Evolutionary conservation across 352 stramenopile genomes (phyloP), one percentile per base, ranked within the genome.

Genomic region (Phytophthora rubi): DNA sequence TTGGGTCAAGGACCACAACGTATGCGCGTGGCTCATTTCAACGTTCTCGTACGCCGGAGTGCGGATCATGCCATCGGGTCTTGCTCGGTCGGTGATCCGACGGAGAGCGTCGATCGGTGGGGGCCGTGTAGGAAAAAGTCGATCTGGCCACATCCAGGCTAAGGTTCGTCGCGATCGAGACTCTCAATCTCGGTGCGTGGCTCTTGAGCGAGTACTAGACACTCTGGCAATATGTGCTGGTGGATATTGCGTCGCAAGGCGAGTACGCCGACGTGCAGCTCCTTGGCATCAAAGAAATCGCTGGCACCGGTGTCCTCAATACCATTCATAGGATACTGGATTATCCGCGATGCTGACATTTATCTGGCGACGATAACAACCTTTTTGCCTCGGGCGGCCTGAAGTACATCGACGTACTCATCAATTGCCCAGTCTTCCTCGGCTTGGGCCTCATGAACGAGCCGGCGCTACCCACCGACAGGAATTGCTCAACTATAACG

Each of bases 371-470:
- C 9, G 60, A 68, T 4, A 33, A 39, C 26, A 23, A 74, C 13
- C 35, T 69, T 21, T 77, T 67, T 28, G 70, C 70, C 10, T 58
- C 32, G 30, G 63, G 62, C 3, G 57, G 59, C 18, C 68, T 88
- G 9, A 64, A 76, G 52, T 90, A 86, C 28, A 60, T 90, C 1
- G 80, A 87, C 68, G 57, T 23, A 54, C 72, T 85, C 33, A 86
- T 89, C 62, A 77, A 75, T 54, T 74, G 68, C 23, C 42, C 53
- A n/a, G 75, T 75, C 18, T 91, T 89, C 62, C 62, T 91, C 5
- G 83, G 83, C 0, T 44, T 91, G 12, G 70, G 69, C 8, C 54
- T 89, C 7, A 83, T 89, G 72, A 91, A 91, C 64, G 81, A 91
- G 45, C 81, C 81, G 6, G 26, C 26, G 3, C 44, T 42, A 8